Base-by-base conservation (phyloP, 768 basidiomycete species). In the Coprinopsis cinerea region DNA sequence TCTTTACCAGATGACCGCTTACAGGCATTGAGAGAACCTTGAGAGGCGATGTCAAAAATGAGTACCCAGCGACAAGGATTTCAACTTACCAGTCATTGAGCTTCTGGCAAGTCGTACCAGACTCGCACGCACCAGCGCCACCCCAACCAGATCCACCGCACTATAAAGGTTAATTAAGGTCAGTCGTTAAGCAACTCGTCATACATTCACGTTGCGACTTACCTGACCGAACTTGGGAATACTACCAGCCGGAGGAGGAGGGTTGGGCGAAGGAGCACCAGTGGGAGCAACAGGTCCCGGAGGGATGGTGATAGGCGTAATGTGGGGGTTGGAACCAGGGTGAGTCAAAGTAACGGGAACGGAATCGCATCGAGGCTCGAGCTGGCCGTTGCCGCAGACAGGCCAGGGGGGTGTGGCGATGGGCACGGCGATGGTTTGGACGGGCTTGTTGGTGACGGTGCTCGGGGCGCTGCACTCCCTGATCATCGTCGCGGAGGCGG, bases 161-260 rank as follows among this genome's bases (percentile, higher is more conserved):
- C n/a, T n/a, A n/a, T 39, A 45, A 13, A 44, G 7, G 22, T 50
- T 10, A 23, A 27, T n/a, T n/a, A n/a, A n/a, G 13, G 23, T n/a
- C n/a, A 15, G 24, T 23, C 44, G 41, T 44, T 36, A 51, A 30
- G n/a, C 49, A 42, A 11, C 10, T 15, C 49, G 20, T 44, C 49
- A 17, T 44, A 51, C 28, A 41, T 17, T 4, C 11, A 13, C n/a
- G n/a, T 47, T 1, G 32, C 22, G 20, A 26, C 47, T 6, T 48
- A 48, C 47, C 41, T 49, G 51, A 27, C 51, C 51, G 30, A 34
- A 52, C 51, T 46, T 47, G 37, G 51, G 51, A 47, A 52, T 46
- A 24, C 15, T n/a, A 17, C 44, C 44, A 1, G 25, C 39, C 0
- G 25, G 11, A 30, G 51, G 51, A 11, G 49, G 20, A 37, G 11